These are phyloP conservation scores for Parastagonospora nodorum DNA, from an alignment of 2,329 filamentous ascomycete genomes.

Conservation along the genomic window DNA sequence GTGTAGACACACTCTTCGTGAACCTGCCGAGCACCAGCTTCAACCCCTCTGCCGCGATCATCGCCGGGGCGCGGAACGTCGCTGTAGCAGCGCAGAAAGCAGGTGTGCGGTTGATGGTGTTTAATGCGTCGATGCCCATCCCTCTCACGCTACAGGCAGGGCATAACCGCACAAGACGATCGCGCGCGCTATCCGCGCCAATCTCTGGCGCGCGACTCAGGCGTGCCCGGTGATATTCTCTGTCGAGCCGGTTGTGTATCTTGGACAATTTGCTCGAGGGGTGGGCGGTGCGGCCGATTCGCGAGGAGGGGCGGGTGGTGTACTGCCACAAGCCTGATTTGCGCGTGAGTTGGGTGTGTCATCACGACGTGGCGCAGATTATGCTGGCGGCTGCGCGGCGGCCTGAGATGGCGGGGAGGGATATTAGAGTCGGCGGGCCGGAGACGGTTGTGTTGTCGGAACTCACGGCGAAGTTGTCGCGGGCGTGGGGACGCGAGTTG, in stretches of 20 bases:
- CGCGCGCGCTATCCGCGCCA: conserved; percentile 34
- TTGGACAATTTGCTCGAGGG: conserved; percentile 50
- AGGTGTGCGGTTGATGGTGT: conserved; percentile 25
- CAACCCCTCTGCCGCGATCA: conserved; percentile 29
- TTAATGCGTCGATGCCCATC: conserved; percentile 39
- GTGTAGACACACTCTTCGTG: conserved; percentile 28
- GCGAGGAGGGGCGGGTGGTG: conserved; percentile 42
- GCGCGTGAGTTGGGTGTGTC: conserved; percentile 48
- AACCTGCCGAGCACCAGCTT: conserved; percentile 39
- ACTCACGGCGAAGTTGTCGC: conserved; percentile 41
- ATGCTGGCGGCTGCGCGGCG: conserved; percentile 45
- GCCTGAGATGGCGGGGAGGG: conserved; percentile 41
- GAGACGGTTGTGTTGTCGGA: conserved; percentile 42
- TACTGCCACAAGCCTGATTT: conserved; percentile 49
- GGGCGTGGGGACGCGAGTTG: conserved; percentile 40
- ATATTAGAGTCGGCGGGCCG: conserved; percentile 45
- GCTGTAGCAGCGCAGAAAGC: conserved; percentile 20
- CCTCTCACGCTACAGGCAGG: too few relatives aligned
- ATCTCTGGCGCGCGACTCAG: conserved; percentile 37
- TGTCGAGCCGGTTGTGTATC: conserved; percentile 47
- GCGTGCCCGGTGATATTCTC: conserved; percentile 40
- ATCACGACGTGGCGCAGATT: conserved; percentile 47
- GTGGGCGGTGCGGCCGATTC: conserved; percentile 45
- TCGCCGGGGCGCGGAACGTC: conserved; percentile 27
- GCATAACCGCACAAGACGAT: conserved; percentile 38